phyloP scores from a whole-genome alignment of 495 filamentous ascomycete genomes.

The Tuber microsphaerosporum region DNA sequence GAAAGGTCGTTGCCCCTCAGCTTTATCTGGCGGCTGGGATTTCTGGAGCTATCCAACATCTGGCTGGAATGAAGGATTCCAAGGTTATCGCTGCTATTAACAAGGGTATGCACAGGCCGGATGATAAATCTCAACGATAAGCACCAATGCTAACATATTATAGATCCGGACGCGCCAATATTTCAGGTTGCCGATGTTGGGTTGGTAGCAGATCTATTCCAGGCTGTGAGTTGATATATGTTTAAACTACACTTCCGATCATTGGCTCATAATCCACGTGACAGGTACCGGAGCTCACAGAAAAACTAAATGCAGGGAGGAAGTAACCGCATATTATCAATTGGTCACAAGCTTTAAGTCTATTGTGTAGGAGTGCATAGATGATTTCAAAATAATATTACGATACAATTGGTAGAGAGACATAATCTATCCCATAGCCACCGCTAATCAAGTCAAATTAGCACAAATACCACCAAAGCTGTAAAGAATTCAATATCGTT shows the following conservation, averaged over 20 bases:
- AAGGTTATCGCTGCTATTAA: conserved; percentile 99
- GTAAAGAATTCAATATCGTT: not conserved
- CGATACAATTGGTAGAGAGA: not conserved
- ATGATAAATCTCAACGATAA: not conserved
- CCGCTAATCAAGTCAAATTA: not conserved
- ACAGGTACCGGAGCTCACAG: conserved; percentile 76
- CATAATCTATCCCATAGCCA: not conserved
- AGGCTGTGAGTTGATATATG: conserved; percentile 51
- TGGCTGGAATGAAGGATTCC: conserved; percentile 99
- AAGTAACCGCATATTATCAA: conserved; percentile 14
- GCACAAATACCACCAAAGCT: not conserved
- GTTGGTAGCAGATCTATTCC: conserved; percentile 88
- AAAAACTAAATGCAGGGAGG: conserved; percentile 73
- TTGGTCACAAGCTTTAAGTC: not conserved
- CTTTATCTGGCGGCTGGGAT: conserved; percentile 94
- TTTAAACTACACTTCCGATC: not conserved
- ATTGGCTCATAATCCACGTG: conserved; percentile 14
- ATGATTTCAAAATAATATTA: not conserved
- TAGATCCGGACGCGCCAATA: conserved; percentile 84
- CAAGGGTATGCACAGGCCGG: conserved; percentile 49
- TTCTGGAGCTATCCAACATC: conserved; percentile 92
- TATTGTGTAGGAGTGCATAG: not conserved
- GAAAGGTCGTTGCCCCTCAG: conserved; percentile 95
- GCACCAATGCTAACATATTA: not conserved
- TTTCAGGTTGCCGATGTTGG: conserved; percentile 98